phyloP scores from a whole-genome alignment of 2,329 filamentous ascomycete genomes.

The Leptographium flavum region DNA sequence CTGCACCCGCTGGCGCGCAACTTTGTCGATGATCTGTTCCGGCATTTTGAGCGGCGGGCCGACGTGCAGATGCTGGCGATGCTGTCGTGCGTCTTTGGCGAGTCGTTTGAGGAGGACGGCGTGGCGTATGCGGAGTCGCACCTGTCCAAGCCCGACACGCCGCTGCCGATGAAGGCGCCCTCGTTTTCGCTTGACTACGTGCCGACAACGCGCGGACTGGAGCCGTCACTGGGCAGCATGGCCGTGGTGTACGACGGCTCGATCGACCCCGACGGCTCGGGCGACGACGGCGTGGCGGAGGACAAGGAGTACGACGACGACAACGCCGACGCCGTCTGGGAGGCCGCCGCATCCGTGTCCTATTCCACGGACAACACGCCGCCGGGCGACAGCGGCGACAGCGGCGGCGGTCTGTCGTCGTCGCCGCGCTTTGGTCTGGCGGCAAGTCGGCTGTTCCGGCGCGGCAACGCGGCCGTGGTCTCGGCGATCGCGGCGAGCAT shows the following conservation, averaged over 20 bases:
- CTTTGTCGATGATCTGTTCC: slow-evolving; percentile 48
- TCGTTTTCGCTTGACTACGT: slow-evolving; percentile 56
- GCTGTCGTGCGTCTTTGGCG: slow-evolving; percentile 55
- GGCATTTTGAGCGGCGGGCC: slow-evolving; percentile 45
- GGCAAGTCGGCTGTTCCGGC: slow-evolving; percentile 36
- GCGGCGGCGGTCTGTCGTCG: slow-evolving; percentile 28
- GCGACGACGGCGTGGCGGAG: slow-evolving; percentile 20
- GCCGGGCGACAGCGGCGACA: slow-evolving; percentile 17
- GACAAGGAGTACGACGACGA: slow-evolving; percentile 36
- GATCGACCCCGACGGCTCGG: slow-evolving; percentile 20
- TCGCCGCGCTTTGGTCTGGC: slow-evolving; percentile 25
- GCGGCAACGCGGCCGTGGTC: slow-evolving; percentile 39
- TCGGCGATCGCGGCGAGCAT: slow-evolving; percentile 42
- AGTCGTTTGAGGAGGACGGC: slow-evolving; percentile 43
- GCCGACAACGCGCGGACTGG: slow-evolving; percentile 25
- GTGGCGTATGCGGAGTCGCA: slow-evolving; percentile 43
- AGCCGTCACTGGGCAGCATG: not conserved
- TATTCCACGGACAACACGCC: slow-evolving; percentile 50
- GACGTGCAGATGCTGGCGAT: slow-evolving; percentile 60
- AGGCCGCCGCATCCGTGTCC: slow-evolving; percentile 42
- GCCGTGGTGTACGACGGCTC: slow-evolving; percentile 9
- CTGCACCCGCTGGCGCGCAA: slow-evolving; percentile 46
- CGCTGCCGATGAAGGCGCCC: slow-evolving; percentile 49
- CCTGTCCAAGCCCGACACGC: slow-evolving; percentile 44
- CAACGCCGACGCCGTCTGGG: slow-evolving; percentile 37